phyloP scores from a whole-genome alignment of 2,329 filamentous ascomycete species.

The Stagonosporopsis tanaceti region DNA sequence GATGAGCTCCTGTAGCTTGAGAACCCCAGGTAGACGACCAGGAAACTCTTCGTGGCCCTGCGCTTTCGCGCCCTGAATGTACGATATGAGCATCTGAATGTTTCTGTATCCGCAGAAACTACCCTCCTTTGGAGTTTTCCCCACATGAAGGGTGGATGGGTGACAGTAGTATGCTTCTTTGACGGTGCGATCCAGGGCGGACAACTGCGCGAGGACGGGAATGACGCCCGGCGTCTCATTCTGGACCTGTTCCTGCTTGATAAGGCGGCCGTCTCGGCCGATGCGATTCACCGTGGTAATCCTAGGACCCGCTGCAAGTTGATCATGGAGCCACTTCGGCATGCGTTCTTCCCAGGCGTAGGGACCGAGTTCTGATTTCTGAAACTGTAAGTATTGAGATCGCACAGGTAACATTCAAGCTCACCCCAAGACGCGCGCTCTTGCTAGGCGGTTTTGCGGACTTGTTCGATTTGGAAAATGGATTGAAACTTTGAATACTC shows the following conservation, averaged over 20 bases:
- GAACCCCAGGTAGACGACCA: conserved; percentile 73
- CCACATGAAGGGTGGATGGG: conserved; percentile 77
- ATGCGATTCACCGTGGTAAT: conserved; percentile 52
- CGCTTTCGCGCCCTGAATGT: conserved; percentile 68
- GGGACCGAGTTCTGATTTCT: conserved; percentile 57
- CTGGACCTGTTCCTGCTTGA: conserved; percentile 52
- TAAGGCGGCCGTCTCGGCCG: conserved; percentile 52
- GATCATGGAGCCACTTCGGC: conserved; percentile 53
- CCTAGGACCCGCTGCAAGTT: conserved; percentile 52
- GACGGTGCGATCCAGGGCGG: conserved; percentile 68
- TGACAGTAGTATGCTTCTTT: conserved; percentile 82
- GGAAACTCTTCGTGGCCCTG: conserved; percentile 68
- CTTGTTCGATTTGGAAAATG: conserved; percentile 39
- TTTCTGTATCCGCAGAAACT: conserved; percentile 96
- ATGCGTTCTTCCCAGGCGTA: conserved; percentile 57
- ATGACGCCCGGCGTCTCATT: conserved; percentile 57
- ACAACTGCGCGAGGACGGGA: conserved; percentile 57
- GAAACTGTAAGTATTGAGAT: conserved; percentile 23
- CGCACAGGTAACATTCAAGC: conserved; percentile 13
- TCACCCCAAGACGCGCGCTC: conserved; percentile 47
- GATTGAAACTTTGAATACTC: conserved; percentile 47
- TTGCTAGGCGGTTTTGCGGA: conserved; percentile 40
- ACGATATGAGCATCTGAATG: conserved; percentile 89
- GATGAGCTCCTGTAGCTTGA: conserved; percentile 85
- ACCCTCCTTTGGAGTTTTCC: conserved; percentile 80